Evolutionary conservation across 768 basidiomycete species (phyloP).

Genomic region (Lactarius vividus): DNA sequence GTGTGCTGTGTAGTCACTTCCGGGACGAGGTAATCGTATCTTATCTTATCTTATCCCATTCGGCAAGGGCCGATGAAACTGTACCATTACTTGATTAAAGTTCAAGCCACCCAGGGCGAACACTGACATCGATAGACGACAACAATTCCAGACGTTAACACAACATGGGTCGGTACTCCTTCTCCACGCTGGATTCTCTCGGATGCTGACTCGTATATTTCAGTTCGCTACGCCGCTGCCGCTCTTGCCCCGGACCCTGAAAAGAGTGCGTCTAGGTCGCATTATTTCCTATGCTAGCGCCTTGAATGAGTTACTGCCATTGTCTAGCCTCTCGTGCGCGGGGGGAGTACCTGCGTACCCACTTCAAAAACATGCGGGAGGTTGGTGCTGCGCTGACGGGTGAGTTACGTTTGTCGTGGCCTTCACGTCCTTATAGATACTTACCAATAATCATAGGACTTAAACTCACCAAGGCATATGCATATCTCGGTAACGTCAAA

Average conservation of each 20-base stretch:
- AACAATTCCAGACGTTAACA: conserved; percentile 38
- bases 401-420: conserved; percentile 36
- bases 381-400: conserved; percentile 93
- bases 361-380: conserved; percentile 99
- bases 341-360: conserved; percentile 97
- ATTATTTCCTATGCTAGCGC: conserved; percentile 17
- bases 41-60: conserved; percentile 19
- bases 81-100: conserved; percentile 16
- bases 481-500: conserved; percentile 89
- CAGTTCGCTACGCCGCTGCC: conserved; percentile 94
- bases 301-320: conserved; percentile 15
- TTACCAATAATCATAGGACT: conserved; percentile 55
- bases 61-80: conserved; percentile 16
- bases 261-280: conserved; percentile 65
- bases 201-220: conserved; percentile 25
- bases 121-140: neutral
- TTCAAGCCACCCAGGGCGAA: conserved; percentile 22
- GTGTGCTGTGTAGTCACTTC: neutral
- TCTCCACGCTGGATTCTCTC: conserved; percentile 5
- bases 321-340: conserved; percentile 79
- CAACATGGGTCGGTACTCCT: conserved; percentile 39
- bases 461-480: conserved; percentile 91
- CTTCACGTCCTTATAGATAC: neutral
- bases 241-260: conserved; percentile 88
- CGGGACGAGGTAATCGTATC: neutral